A percentile compares a stretch with the other conserved stretches of the same genome.
Conservation (phyloP, 2,329 filamentous ascomycete species). For the Metarhizium anisopliae region DNA sequence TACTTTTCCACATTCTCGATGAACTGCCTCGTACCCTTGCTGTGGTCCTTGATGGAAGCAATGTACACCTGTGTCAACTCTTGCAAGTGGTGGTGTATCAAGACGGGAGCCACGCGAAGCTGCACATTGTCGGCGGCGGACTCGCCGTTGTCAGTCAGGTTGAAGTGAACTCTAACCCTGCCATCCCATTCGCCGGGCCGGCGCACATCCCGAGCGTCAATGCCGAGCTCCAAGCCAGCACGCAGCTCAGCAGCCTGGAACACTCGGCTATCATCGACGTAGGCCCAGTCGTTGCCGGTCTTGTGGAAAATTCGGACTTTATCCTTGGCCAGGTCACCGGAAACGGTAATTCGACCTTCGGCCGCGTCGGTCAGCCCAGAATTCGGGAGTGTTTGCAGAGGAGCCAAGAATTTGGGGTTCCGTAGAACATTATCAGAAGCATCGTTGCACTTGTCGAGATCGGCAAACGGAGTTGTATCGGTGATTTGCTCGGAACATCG, state of each 20-base stretch:
- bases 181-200: slow-evolving; percentile 19
- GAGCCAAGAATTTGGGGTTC: slow-evolving; percentile 21
- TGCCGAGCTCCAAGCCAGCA: slow-evolving; percentile 19
- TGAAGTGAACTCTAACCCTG: slow-evolving; percentile 17
- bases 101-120: slow-evolving; percentile 26
- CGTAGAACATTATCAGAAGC: slow-evolving; percentile 24
- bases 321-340: background rate
- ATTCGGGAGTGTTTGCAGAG: slow-evolving; percentile 20
- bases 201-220: slow-evolving; percentile 11
- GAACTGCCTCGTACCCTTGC: too few species aligned
- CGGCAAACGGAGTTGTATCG: slow-evolving; percentile 11
- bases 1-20: too few species aligned
- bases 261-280: slow-evolving; percentile 9
- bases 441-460: slow-evolving; percentile 25
- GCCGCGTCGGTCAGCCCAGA: slow-evolving; percentile 9
- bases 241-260: slow-evolving; percentile 13
- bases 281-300: slow-evolving; percentile 14
- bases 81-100: too few species aligned
- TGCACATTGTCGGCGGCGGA: slow-evolving; percentile 17
- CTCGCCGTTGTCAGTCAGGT: slow-evolving; percentile 13
- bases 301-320: slow-evolving; percentile 21
- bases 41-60: too few species aligned
- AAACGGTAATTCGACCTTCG: slow-evolving; percentile 10
- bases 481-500: slow-evolving; percentile 18
- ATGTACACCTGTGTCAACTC: too few species aligned